Conservation (phyloP, 176 grass and related monocot species). For the Aegilops tauschii region DNA sequence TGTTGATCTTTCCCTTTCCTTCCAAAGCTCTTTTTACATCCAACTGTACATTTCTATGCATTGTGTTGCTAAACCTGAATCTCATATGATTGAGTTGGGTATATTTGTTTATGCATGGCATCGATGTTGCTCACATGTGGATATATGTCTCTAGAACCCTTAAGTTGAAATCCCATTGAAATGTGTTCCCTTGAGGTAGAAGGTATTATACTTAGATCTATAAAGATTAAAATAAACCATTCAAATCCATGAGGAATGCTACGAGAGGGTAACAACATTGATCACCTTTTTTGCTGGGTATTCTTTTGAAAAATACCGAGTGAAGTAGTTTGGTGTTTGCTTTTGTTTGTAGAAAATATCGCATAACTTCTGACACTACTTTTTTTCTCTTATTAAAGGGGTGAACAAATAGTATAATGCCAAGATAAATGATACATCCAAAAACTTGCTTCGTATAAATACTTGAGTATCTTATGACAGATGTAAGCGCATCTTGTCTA, state of each 20-base stretch:
- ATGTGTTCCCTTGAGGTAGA: constrained; percentile 19
- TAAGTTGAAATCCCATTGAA: constrained; percentile 1
- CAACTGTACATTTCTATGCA: background rate
- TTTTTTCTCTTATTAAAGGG: background rate
- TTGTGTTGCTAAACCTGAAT: constrained; percentile 24
- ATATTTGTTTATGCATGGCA: background rate
- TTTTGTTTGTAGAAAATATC: background rate
- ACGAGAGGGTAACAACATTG: background rate
- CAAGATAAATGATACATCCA: background rate
- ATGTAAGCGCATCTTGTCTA: background rate
- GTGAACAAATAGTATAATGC: background rate
- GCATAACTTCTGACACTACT: background rate
- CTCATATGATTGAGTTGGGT: background rate
- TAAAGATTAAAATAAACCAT: background rate
- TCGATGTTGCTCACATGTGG: constrained; percentile 38
- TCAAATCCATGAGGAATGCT: background rate
- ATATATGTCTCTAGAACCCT: constrained; percentile 27
- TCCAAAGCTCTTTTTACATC: constrained; percentile 15
- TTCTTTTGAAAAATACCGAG: background rate
- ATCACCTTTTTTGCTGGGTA: background rate
- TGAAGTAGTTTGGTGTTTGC: background rate
- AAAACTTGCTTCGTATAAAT: background rate
- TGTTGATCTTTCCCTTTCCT: constrained; percentile 16
- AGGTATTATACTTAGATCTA: background rate
- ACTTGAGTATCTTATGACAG: background rate